A percentile compares a stretch with the other conserved stretches of the same genome.
Conservation (phyloP, 208 protist species). For the Zelonia costaricensis region DNA sequence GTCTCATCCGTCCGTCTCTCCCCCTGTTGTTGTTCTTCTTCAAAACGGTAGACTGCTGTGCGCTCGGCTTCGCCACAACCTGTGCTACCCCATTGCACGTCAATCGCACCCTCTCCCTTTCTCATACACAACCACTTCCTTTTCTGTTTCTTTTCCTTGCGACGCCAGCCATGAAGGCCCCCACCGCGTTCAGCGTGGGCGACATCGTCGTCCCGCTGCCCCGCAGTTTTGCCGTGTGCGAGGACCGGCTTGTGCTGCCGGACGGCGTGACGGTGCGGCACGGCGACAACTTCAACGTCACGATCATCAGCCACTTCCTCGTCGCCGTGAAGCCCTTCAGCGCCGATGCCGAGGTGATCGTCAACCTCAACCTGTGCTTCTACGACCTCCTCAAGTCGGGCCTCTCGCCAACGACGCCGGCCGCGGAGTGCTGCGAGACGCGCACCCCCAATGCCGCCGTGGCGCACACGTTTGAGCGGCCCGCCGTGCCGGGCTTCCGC, state of each 20-base stretch:
- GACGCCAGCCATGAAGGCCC: constrained; percentile 42
- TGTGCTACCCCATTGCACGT: too few species aligned
- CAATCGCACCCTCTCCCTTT: too few species aligned
- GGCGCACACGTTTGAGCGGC: constrained; percentile 21
- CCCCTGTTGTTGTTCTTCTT: too few species aligned
- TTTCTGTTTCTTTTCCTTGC: not conserved
- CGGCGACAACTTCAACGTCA: constrained; percentile 62
- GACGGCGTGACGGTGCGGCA: constrained; percentile 50
- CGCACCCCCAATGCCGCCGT: not conserved
- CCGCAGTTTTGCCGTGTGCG: constrained; percentile 32
- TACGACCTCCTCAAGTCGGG: constrained; percentile 48
- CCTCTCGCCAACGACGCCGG: not conserved
- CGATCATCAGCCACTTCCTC: constrained; percentile 80
- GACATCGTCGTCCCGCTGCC: constrained; percentile 75
- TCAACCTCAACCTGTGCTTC: constrained; percentile 74
- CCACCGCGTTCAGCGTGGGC: constrained; percentile 35
- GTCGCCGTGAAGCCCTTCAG: constrained; percentile 49
- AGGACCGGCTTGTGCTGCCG: constrained; percentile 48
- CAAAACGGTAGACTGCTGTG: too few species aligned
- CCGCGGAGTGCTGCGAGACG: not conserved
- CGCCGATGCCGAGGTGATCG: constrained; percentile 42
- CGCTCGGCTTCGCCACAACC: too few species aligned
- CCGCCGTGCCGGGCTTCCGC: constrained; percentile 54
- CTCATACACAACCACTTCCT: too few species aligned
- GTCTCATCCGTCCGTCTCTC: too few species aligned